phyloP scores from a whole-genome alignment of 1,139 yeast genomes.

The Geotrichum europaeum region DNA sequence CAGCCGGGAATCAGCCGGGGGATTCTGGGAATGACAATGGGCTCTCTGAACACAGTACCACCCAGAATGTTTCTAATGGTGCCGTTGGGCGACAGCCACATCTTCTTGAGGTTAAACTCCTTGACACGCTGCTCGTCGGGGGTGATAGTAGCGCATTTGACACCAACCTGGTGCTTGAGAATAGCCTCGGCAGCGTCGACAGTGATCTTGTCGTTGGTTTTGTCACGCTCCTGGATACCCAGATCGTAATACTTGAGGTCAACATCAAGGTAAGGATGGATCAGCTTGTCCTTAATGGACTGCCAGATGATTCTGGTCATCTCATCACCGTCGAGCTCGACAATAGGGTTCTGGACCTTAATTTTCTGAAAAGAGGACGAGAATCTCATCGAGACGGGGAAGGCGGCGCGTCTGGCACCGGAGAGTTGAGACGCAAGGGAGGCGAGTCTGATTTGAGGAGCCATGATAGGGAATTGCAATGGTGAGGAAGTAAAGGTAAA shows the following conservation, averaged over 20 bases:
- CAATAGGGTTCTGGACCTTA: slow-evolving; percentile 80
- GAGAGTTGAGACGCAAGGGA: slow-evolving; percentile 3
- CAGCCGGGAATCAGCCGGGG: slow-evolving; percentile 90
- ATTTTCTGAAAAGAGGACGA: slow-evolving; percentile 44
- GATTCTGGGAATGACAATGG: slow-evolving; percentile 81
- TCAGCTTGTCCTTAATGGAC: slow-evolving; percentile 67
- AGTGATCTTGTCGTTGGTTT: slow-evolving; percentile 83
- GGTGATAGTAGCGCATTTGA: slow-evolving; percentile 95
- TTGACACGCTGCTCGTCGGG: slow-evolving; percentile 94
- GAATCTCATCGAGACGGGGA: slow-evolving; percentile 4
- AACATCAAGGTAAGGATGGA: slow-evolving; percentile 76
- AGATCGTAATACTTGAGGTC: slow-evolving; percentile 90
- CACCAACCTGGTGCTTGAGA: slow-evolving; percentile 81
- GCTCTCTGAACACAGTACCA: slow-evolving; percentile 95
- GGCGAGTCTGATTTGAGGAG: slow-evolving; percentile 7
- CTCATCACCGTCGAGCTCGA: slow-evolving; percentile 96
- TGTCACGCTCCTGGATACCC: slow-evolving; percentile 77
- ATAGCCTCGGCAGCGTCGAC: slow-evolving; percentile 87
- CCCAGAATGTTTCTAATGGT: slow-evolving; percentile 91
- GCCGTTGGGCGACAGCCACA: slow-evolving; percentile 98
- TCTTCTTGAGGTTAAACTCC: slow-evolving; percentile 82
- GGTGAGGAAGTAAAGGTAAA: background rate
- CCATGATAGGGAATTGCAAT: background rate
- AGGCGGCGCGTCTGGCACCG: background rate
- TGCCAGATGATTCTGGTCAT: slow-evolving; percentile 93